phyloP scores from a whole-genome alignment of 2,329 filamentous ascomycete genomes.

The Zymoseptoria brevis region DNA sequence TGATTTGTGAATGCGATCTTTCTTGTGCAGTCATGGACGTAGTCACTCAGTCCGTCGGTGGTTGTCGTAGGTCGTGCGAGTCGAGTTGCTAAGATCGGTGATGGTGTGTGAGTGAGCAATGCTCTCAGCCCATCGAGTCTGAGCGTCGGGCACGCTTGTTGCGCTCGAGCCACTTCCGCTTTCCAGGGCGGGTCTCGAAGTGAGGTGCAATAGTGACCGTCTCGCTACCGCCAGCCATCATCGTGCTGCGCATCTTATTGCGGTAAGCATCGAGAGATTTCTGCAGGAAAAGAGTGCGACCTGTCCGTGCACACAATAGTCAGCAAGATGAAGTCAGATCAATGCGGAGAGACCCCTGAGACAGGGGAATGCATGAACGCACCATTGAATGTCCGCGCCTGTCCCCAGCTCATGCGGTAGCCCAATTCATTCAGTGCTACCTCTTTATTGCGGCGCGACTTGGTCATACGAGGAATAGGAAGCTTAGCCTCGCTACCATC shows the following conservation, averaged over 20 bases:
- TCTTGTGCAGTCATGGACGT: not conserved
- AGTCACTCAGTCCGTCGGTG: not conserved
- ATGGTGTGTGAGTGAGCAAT: not conserved
- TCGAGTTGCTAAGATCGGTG: no score
- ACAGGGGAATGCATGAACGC: not conserved
- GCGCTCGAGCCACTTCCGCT: constrained; percentile 52
- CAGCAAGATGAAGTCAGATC: constrained; percentile 2
- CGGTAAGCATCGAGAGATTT: constrained; percentile 80
- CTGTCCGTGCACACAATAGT: constrained; percentile 8
- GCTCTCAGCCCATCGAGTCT: constrained; percentile 6
- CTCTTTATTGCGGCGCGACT: constrained; percentile 65
- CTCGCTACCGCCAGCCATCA: constrained; percentile 71
- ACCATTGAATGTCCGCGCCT: constrained; percentile 83
- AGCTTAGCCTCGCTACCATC: constrained; percentile 69
- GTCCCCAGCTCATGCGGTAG: constrained; percentile 93
- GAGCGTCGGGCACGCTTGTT: constrained; percentile 31
- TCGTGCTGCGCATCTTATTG: constrained; percentile 78
- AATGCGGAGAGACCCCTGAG: not conserved
- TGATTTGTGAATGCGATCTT: not conserved
- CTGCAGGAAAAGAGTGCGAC: constrained; percentile 17
- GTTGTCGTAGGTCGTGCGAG: not conserved
- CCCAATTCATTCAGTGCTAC: constrained; percentile 88
- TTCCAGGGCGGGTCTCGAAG: constrained; percentile 82
- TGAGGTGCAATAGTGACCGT: constrained; percentile 67
- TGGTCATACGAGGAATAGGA: constrained; percentile 65